Percentiles rank a stretch among this genome's conserved stretches.
Conservation (phyloP, 2,329 filamentous ascomycete species). For the Aspergillaceae sp. region DNA sequence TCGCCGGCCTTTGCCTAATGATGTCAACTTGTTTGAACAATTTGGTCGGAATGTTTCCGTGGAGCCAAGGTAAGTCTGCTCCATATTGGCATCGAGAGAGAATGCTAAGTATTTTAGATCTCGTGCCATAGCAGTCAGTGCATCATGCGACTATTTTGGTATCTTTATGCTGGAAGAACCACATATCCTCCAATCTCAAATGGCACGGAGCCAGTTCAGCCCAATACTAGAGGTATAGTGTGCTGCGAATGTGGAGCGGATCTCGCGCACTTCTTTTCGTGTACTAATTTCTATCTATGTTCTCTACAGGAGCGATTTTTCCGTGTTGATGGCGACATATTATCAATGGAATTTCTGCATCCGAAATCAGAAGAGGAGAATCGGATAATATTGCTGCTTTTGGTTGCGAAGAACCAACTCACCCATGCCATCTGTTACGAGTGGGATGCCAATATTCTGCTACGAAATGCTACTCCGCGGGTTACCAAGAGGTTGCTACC, state of each 20-base stretch:
- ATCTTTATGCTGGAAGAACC: conserved; percentile 61
- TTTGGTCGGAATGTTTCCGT: conserved; percentile 62
- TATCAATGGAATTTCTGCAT: conserved; percentile 79
- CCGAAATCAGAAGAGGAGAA: conserved; percentile 58
- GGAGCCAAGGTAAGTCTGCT: conserved; percentile 59
- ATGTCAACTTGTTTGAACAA: conserved; percentile 45
- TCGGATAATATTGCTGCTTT: conserved; percentile 67
- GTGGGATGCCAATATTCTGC: conserved; percentile 41
- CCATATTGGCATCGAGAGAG: background rate
- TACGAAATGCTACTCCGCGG: conserved; percentile 20
- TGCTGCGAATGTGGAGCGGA: too few species aligned
- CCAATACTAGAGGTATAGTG: conserved; percentile 50
- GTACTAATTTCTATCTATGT: too few species aligned
- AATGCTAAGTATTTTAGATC: conserved; percentile 28
- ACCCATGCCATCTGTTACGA: conserved; percentile 45
- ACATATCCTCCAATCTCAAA: conserved; percentile 42
- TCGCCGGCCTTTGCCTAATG: conserved; percentile 51
- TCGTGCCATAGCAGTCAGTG: conserved; percentile 57
- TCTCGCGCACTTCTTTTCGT: too few species aligned
- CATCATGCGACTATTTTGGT: conserved; percentile 60
- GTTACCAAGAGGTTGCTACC: conserved; percentile 23
- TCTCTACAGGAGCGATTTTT: conserved; percentile 38
- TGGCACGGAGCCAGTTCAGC: conserved; percentile 43
- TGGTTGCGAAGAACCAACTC: conserved; percentile 39
- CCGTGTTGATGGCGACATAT: conserved; percentile 61